Base-by-base conservation (phyloP, 2,329 filamentous ascomycete species). In the Cladophialophora yegresii region DNA sequence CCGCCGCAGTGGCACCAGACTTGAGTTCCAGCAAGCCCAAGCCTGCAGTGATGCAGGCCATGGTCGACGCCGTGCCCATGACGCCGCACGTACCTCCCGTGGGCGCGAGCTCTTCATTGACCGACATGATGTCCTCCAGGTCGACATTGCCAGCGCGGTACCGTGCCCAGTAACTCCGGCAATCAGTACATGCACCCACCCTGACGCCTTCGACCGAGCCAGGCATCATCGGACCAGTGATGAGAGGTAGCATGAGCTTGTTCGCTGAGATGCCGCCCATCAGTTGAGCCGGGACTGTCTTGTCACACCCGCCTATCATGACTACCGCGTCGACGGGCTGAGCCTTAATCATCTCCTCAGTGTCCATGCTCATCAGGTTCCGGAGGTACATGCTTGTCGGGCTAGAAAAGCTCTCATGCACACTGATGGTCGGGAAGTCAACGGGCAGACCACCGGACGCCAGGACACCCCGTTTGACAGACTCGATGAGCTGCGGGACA, bases 351-450 rank as follows among this genome's bases (percentile, higher is more conserved):
- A 91, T 91, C 77, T 91, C 89, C 74, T 91, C 89, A 0, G 89
- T 91, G 72, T 91, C 89, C 87, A 91, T 90, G 69, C 86, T 88
- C 89, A 92, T 91, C 62, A 91, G 72, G 68, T 91, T 91, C 33
- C 89, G 77, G 54, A 91, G 72, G 61, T 86, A 91, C 89, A 92
- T 91, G 76, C 88, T 90, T 4, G 89, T 91, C 2, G 89, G 89
- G 51, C 82, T 79, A 0, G 88, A 81, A 72, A 92, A 91, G 2
- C 81, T 83, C 79, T 91, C 89, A 69, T 89, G 86, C 0, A 91
- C 72, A 67, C 86, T 89, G 61, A 92, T 90, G 0, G 89, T 91
- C 0, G 89, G 89, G 68, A 91, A 91, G 43, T 91, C 88, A 23
- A 91, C 82, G 0, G 89, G 86, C 30, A 91, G 75, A 0, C 88